Percentiles rank a stretch among this genome's conserved stretches.
These are phyloP conservation scores for Firmiana major DNA, from an alignment of 345 rosid species.

Conservation along the genomic window DNA sequence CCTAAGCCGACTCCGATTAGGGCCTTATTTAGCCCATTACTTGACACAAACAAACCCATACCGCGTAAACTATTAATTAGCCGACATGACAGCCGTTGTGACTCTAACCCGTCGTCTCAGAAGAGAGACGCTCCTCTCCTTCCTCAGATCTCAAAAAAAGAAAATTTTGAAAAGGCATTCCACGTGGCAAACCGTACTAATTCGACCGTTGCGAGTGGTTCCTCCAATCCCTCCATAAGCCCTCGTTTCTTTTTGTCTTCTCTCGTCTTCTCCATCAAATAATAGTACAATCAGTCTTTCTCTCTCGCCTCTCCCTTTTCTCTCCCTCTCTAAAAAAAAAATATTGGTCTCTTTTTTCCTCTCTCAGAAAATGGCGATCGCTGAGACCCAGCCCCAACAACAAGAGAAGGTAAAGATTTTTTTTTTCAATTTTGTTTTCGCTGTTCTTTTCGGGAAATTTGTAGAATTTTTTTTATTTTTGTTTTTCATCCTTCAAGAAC, in stretches of 20 bases:
- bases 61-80: background rate
- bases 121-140: conserved; percentile 33
- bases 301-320: conserved; percentile 10
- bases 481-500: background rate
- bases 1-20: background rate
- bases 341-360: conserved; percentile 7
- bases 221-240: background rate
- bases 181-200: conserved; percentile 35
- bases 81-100: background rate
- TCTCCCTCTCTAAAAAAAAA: background rate
- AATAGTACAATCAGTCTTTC: background rate
- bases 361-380: conserved; percentile 52
- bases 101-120: background rate
- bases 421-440: background rate
- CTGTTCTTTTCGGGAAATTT: background rate
- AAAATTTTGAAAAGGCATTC: conserved; percentile 24
- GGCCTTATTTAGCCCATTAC: background rate
- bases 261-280: conserved; percentile 13
- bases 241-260: conserved; percentile 13
- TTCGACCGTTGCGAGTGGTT: conserved; percentile 61
- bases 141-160: background rate
- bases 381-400: conserved; percentile 50
- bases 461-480: background rate
- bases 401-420: conserved; percentile 48
- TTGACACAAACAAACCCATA: background rate